These are phyloP conservation scores for Nicotiana noctiflora DNA, from an alignment of 257 asterid genomes.

Conservation along the genomic window DNA sequence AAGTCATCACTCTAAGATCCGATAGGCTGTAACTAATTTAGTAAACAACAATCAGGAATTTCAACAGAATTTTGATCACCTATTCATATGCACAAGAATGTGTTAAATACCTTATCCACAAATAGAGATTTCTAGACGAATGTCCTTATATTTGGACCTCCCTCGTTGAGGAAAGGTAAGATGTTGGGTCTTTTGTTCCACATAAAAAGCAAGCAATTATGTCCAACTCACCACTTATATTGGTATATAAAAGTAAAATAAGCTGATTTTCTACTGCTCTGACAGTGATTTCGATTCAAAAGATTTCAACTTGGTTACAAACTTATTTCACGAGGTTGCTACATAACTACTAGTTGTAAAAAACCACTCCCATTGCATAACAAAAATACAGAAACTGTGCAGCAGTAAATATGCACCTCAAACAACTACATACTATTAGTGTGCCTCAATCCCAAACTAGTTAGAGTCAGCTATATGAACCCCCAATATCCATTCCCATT, in stretches of 20 bases:
- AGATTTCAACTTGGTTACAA: background rate
- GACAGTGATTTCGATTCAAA: background rate
- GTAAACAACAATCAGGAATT: background rate
- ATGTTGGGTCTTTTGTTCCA: background rate
- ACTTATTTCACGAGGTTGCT: background rate
- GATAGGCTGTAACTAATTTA: background rate
- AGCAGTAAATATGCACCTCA: background rate
- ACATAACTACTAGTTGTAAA: background rate
- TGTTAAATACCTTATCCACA: too few species aligned
- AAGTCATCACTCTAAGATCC: background rate
- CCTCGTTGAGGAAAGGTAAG: background rate
- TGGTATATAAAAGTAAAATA: background rate
- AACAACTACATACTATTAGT: background rate
- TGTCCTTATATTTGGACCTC: background rate
- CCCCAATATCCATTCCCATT: background rate
- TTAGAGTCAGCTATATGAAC: background rate
- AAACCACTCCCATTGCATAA: background rate
- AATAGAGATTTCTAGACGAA: background rate
- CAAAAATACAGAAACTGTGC: background rate
- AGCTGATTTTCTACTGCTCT: background rate
- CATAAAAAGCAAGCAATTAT: too few species aligned
- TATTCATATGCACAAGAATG: background rate
- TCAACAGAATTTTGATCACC: background rate
- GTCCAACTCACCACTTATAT: too few species aligned
- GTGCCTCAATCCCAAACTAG: too few species aligned